Conservation (phyloP, 2,329 filamentous ascomycete species). For the Botrytis galanthina region DNA sequence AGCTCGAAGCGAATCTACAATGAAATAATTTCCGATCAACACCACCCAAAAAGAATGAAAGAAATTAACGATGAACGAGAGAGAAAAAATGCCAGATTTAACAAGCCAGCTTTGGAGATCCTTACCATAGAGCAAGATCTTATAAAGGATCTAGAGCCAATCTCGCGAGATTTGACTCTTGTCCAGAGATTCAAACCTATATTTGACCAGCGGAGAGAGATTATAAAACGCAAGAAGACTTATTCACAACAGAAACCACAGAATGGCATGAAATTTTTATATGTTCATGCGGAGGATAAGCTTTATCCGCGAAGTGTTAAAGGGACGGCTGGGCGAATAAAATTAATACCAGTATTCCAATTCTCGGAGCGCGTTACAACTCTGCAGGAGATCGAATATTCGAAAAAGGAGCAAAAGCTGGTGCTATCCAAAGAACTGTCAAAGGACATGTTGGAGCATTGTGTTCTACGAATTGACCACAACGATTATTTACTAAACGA, state of each 20-base stretch:
- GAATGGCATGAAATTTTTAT: background rate
- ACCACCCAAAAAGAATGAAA: background rate
- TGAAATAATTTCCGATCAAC: background rate
- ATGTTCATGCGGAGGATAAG: background rate
- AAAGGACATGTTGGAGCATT: background rate
- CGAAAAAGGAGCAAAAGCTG: background rate
- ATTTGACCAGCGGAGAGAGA: background rate
- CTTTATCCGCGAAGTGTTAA: background rate
- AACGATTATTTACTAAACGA: slow-evolving; percentile 10
- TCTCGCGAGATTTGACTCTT: background rate
- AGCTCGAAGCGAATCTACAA: background rate
- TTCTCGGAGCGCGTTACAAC: background rate
- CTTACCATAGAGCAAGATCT: slow-evolving; percentile 6
- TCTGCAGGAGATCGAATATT: background rate
- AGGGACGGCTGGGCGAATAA: background rate
- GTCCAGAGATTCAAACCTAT: background rate
- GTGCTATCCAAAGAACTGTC: background rate
- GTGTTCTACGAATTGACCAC: background rate
- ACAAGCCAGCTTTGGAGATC: background rate
- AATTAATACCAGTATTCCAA: slow-evolving; percentile 2
- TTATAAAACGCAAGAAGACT: background rate
- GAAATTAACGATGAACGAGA: background rate
- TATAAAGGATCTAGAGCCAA: background rate
- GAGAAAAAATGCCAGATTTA: background rate
- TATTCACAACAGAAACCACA: background rate